Conservation (phyloP, 768 basidiomycete genomes). For the Psilocybe tampanensis region DNA sequence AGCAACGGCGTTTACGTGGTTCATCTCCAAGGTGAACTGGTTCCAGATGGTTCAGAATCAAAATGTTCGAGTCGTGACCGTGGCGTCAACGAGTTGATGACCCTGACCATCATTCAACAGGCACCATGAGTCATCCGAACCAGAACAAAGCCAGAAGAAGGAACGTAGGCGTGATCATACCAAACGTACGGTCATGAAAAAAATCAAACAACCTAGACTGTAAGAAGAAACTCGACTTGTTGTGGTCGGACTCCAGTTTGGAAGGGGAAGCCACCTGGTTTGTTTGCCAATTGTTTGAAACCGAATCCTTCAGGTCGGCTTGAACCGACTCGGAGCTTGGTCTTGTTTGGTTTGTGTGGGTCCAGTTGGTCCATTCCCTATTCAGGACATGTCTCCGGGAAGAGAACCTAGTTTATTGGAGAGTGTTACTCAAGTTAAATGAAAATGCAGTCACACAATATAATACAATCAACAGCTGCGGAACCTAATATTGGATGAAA, state of each 20-base stretch:
- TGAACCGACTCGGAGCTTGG: background rate
- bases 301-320: too few relatives aligned
- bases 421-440: background rate
- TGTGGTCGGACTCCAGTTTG: too few relatives aligned
- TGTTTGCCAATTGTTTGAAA: too few relatives aligned
- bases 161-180: too few relatives aligned
- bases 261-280: too few relatives aligned
- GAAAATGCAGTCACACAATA: background rate
- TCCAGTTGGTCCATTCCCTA: background rate
- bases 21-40: background rate
- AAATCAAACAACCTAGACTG: too few relatives aligned
- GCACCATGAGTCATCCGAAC: too few relatives aligned
- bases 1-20: too few relatives aligned
- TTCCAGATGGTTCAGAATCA: background rate
- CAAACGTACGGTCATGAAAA: too few relatives aligned
- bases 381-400: background rate
- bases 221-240: too few relatives aligned
- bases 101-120: too few relatives aligned
- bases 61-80: background rate
- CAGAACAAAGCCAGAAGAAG: too few relatives aligned
- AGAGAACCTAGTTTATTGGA: background rate
- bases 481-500: constrained; percentile 3
- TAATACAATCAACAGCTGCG: background rate
- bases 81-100: background rate
- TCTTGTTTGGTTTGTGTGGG: background rate